Percentiles rank a stretch among this genome's conserved stretches.
These are phyloP conservation scores for Lipomyces sp. DNA, from an alignment of 805 yeast genomes.

Conservation along the genomic window DNA sequence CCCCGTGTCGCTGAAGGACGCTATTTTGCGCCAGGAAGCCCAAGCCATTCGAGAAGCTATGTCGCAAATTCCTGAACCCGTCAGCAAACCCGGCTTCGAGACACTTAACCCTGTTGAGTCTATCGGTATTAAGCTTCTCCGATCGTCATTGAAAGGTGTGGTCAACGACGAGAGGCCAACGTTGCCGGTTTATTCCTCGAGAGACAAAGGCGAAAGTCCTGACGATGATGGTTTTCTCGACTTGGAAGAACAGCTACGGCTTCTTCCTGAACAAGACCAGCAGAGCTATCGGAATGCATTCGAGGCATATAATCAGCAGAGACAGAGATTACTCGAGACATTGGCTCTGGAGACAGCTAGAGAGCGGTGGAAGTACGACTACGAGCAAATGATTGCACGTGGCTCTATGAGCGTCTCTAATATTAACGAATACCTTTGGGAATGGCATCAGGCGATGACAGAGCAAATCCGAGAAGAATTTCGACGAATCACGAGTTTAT, in stretches of 20 bases:
- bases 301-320: conserved; percentile 64
- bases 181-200: conserved; percentile 14
- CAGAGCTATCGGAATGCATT: conserved; percentile 59
- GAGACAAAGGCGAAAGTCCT: not conserved
- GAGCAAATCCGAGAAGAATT: conserved; percentile 71
- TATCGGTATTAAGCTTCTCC: conserved; percentile 20
- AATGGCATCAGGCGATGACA: conserved; percentile 74
- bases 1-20: not conserved
- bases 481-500: conserved; percentile 42
- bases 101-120: conserved; percentile 25
- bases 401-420: conserved; percentile 55
- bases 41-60: not conserved
- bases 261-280: conserved; percentile 42
- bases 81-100: conserved; percentile 19
- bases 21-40: not conserved
- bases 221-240: conserved; percentile 48
- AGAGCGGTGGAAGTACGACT: conserved; percentile 83
- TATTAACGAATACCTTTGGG: conserved; percentile 72
- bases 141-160: conserved; percentile 21
- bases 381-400: conserved; percentile 59
- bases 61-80: conserved; percentile 13
- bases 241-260: conserved; percentile 51
- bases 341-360: conserved; percentile 81
- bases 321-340: conserved; percentile 74
- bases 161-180: conserved; percentile 13